Conservation (phyloP, 2,329 filamentous ascomycete genomes). For the Trichoderma aggressivum region DNA sequence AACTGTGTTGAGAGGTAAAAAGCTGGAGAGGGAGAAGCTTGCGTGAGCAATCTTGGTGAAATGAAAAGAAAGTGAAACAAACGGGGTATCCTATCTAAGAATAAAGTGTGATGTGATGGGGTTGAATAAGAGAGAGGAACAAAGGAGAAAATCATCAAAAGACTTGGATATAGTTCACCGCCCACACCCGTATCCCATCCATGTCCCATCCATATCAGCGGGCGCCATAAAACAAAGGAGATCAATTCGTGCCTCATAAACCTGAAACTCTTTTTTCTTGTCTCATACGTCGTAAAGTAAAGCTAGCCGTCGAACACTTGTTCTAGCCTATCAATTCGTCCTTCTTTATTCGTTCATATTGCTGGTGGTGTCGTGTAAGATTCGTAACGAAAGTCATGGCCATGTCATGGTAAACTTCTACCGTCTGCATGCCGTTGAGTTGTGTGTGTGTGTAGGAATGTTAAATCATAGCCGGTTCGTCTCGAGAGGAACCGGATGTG, state of each 20-base stretch:
- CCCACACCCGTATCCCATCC: neutral
- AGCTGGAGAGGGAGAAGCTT: constrained; percentile 11
- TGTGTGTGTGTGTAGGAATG: neutral
- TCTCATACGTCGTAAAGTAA: constrained; percentile 6
- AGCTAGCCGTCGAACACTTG: neutral
- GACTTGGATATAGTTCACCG: constrained; percentile 5
- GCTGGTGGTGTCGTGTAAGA: neutral
- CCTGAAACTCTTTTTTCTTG: neutral
- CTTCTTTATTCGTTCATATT: neutral
- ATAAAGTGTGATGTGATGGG: neutral
- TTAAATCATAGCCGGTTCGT: neutral
- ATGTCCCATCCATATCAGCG: neutral
- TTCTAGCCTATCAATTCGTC: neutral
- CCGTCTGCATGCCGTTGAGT: neutral
- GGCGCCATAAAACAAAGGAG: constrained; percentile 24
- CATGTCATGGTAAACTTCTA: neutral
- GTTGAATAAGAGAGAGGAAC: neutral
- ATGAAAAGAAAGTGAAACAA: constrained; percentile 8
- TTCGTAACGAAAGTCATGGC: constrained; percentile 1
- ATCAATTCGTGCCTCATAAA: constrained; percentile 24
- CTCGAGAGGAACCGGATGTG: neutral
- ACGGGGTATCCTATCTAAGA: constrained; percentile 42
- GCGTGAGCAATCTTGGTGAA: constrained; percentile 1
- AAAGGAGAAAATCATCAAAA: constrained; percentile 26
- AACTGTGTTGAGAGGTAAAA: neutral